phyloP scores from a whole-genome alignment of 2,329 filamentous ascomycete species.

The Cladophialophora exuberans region DNA sequence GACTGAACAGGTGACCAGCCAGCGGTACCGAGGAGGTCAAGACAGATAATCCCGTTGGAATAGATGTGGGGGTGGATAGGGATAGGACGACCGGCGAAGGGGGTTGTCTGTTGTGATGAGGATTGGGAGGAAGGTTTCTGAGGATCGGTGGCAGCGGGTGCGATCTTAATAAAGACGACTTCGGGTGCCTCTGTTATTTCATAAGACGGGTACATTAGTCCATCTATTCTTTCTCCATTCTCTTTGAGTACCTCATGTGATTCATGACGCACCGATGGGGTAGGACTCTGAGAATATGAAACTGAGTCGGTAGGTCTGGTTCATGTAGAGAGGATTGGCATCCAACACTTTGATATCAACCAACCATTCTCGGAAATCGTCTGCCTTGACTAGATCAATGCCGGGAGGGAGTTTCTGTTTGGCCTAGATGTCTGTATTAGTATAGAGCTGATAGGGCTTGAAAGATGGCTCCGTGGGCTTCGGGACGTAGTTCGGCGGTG shows the following conservation, averaged over 20 bases:
- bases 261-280: slow-evolving; percentile 73
- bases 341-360: slow-evolving; percentile 93
- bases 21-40: slow-evolving; percentile 83
- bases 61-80: slow-evolving; percentile 98
- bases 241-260: background rate
- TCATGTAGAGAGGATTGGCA: slow-evolving; percentile 81
- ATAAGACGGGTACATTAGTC: background rate
- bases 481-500: too few relatives aligned
- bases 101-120: slow-evolving; percentile 30
- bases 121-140: slow-evolving; percentile 15
- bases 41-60: slow-evolving; percentile 97
- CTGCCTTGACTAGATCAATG: slow-evolving; percentile 78
- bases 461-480: too few relatives aligned
- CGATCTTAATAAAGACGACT: slow-evolving; percentile 77
- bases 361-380: slow-evolving; percentile 85
- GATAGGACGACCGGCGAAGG: slow-evolving; percentile 60
- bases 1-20: slow-evolving; percentile 98
- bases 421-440: too few relatives aligned
- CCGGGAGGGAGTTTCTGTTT: slow-evolving; percentile 63
- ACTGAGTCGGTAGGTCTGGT: slow-evolving; percentile 79
- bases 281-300: slow-evolving; percentile 85
- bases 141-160: slow-evolving; percentile 45
- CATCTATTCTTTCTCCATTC: background rate
- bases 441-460: too few relatives aligned
- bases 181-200: slow-evolving; percentile 77